Conservation (phyloP, 78 protist species). For the Dictyostelium citrinum region DNA sequence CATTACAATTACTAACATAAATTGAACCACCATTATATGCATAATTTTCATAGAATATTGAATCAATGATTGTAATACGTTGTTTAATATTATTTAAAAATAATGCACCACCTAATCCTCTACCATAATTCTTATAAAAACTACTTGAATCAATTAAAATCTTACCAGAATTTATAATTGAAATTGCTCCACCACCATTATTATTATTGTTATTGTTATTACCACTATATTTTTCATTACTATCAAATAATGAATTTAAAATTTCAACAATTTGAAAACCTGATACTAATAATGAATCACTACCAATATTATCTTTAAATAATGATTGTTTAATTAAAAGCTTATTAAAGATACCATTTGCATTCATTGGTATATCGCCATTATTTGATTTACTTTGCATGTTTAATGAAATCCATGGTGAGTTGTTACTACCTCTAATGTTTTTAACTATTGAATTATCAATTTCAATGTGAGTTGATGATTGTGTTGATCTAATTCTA, state of each 20-base stretch:
- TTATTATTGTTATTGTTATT: background rate
- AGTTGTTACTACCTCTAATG: background rate
- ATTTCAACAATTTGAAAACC: background rate
- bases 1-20: background rate
- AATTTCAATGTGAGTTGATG: background rate
- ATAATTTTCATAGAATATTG: background rate
- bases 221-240: background rate
- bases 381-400: background rate
- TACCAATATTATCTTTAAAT: background rate
- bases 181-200: background rate
- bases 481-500: background rate
- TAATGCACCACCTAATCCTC: background rate
- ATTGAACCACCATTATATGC: background rate
- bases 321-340: background rate
- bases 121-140: background rate
- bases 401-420: background rate
- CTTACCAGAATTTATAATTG: background rate
- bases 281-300: background rate
- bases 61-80: background rate
- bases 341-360: background rate
- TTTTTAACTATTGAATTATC: background rate
- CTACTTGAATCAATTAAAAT: background rate
- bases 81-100: background rate
- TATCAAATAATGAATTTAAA: background rate
- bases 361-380: background rate